Evolutionary conservation across 495 filamentous ascomycete genomes (phyloP).

Genomic region (Aspergillus nanangensis): DNA sequence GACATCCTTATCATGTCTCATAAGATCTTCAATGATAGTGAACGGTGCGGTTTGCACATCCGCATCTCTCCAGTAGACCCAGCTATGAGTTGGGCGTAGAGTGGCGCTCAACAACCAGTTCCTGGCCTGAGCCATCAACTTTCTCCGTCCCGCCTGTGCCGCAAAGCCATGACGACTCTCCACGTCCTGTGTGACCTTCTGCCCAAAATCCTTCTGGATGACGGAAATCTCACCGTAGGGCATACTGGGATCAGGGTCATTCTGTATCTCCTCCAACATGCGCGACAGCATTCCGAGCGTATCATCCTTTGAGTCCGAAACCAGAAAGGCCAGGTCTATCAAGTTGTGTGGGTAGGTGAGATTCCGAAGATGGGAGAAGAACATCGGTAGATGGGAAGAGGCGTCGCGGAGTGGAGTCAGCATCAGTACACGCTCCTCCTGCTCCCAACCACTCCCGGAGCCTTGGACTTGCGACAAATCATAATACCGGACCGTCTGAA

Average conservation of each 20-base stretch:
- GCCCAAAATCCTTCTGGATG: conserved; percentile 98
- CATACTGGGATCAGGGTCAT: conserved; percentile 66
- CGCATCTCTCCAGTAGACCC: conserved; percentile 99
- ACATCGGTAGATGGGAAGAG: conserved; percentile 91
- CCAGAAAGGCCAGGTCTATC: conserved; percentile 93
- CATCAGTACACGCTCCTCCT: conserved; percentile 90
- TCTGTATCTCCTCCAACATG: conserved; percentile 76
- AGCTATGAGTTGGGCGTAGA: conserved; percentile 89
- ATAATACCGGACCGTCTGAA: conserved; percentile 95
- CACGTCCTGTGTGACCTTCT: conserved; percentile 96
- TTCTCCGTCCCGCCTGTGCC: conserved; percentile 87
- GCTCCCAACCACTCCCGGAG: conserved; percentile 86
- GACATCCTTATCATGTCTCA: conserved; percentile 98
- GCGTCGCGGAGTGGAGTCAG: conserved; percentile 95
- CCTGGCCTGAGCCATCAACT: conserved; percentile 95
- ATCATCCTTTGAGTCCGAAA: conserved; percentile 93
- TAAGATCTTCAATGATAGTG: conserved; percentile 95
- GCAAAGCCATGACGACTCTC: conserved; percentile 98
- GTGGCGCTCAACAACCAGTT: conserved; percentile 97
- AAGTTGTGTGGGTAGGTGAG: conserved; percentile 97
- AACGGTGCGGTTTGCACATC: conserved; percentile 96
- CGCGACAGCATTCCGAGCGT: conserved; percentile 73
- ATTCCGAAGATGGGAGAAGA: conserved; percentile 93
- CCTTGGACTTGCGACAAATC: conserved; percentile 89
- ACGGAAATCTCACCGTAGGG: conserved; percentile 96